Percentiles rank a stretch among this genome's conserved stretches.
Evolutionary conservation across 768 basidiomycete species (phyloP).

Genomic region (Ephemerocybe angulata): DNA sequence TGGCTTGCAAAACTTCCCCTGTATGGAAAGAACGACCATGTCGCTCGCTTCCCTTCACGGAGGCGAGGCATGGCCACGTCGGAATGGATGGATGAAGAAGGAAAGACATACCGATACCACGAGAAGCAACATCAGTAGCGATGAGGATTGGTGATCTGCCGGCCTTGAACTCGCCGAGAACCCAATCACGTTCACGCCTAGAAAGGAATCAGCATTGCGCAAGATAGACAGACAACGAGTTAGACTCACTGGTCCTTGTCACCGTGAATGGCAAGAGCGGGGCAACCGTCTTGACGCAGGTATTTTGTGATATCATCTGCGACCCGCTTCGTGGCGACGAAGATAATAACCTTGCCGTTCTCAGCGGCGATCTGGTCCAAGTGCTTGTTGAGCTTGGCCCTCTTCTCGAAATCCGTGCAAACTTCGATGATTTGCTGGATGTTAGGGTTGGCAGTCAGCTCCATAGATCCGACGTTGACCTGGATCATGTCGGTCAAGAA

Average conservation of each 20-base stretch:
- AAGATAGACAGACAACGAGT: not conserved
- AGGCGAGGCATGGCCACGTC: not conserved
- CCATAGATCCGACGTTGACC: conserved; percentile 98
- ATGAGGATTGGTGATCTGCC: conserved; percentile 96
- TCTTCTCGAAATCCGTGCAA: conserved; percentile 96
- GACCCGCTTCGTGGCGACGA: conserved; percentile 95
- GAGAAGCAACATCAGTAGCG: conserved; percentile 98
- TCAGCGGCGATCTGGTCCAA: conserved; percentile 94
- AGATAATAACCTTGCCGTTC: conserved; percentile 98
- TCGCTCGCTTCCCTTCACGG: not conserved
- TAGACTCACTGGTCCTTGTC: conserved; percentile 92
- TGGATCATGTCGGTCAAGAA: conserved; percentile 97
- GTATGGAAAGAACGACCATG: conserved; percentile 16
- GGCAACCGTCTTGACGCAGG: conserved; percentile 97
- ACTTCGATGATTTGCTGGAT: conserved; percentile 95
- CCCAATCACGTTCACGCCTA: conserved; percentile 99
- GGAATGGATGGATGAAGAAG: not conserved
- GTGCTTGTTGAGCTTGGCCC: conserved; percentile 92
- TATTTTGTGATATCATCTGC: conserved; percentile 99
- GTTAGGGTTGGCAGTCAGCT: conserved; percentile 96
- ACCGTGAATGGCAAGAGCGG: conserved; percentile 98
- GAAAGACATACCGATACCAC: conserved; percentile 94
- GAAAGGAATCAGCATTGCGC: conserved; percentile 1
- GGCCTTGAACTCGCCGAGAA: conserved; percentile 95
- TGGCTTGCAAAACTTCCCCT: conserved; percentile 14